Evolutionary conservation across 805 yeast species (phyloP).

Genomic region (Kurtzmaniella cleridarum): DNA sequence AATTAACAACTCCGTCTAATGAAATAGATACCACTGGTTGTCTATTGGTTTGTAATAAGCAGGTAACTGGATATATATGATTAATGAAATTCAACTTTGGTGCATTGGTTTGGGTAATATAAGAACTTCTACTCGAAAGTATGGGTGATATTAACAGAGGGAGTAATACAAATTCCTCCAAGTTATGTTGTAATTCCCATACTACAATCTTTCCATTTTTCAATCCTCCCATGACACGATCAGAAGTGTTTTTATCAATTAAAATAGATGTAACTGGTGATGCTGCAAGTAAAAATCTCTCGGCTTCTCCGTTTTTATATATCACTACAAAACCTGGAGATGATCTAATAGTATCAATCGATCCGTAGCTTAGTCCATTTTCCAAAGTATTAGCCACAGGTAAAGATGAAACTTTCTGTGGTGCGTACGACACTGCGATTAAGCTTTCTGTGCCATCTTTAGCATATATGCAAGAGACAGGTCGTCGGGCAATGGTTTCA

Average conservation of each 20-base stretch:
- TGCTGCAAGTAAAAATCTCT: slow-evolving; percentile 35
- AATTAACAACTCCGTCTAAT: slow-evolving; percentile 22
- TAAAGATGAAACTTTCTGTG: background rate
- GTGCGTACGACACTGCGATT: background rate
- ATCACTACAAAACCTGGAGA: slow-evolving; percentile 24
- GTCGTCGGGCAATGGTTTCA: slow-evolving; percentile 18
- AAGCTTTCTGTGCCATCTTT: background rate
- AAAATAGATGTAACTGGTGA: slow-evolving; percentile 34
- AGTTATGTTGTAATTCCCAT: slow-evolving; percentile 37
- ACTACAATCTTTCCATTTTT: slow-evolving; percentile 45
- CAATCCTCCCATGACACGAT: slow-evolving; percentile 44
- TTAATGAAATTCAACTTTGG: background rate
- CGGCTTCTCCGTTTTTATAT: slow-evolving; percentile 34
- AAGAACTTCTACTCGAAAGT: slow-evolving; percentile 9
- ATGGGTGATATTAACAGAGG: slow-evolving; percentile 20
- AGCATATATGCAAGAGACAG: slow-evolving; percentile 5
- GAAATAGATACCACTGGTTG: slow-evolving; percentile 13
- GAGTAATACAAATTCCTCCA: slow-evolving; percentile 10
- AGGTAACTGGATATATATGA: slow-evolving; percentile 1
- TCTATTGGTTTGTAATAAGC: background rate
- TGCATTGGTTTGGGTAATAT: background rate
- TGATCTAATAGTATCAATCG: background rate
- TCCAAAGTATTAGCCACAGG: background rate
- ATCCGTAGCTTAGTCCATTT: background rate
- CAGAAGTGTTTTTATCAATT: slow-evolving; percentile 34